These are phyloP conservation scores for Candida xyloterini DNA, from an alignment of 805 yeast species.

Conservation along the genomic window DNA sequence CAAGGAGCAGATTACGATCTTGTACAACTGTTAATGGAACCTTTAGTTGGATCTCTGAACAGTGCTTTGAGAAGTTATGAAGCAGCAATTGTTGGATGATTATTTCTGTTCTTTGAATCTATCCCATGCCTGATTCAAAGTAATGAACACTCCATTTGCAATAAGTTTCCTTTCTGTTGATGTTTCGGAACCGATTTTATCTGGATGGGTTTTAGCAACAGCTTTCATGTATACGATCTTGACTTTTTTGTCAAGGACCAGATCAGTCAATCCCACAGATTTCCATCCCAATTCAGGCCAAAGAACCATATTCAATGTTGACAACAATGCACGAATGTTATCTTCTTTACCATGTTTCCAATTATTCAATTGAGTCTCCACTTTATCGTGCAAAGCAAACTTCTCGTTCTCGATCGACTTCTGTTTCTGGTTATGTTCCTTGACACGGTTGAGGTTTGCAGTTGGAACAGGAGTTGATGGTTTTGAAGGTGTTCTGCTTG, in stretches of 20 bases:
- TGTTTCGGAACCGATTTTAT: constrained; percentile 63
- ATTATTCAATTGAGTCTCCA: constrained; percentile 46
- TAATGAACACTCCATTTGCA: constrained; percentile 83
- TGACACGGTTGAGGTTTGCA: constrained; percentile 51
- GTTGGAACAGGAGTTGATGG: constrained; percentile 18
- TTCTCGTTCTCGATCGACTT: constrained; percentile 54
- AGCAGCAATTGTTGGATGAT: constrained; percentile 33
- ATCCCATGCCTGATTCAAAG: constrained; percentile 89
- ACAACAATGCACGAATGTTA: constrained; percentile 73
- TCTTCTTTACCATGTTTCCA: constrained; percentile 81
- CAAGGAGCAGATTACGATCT: constrained; percentile 16
- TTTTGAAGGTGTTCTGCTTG: constrained; percentile 21
- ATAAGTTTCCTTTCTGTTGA: constrained; percentile 72
- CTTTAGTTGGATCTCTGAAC: constrained; percentile 42
- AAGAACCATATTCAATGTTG: constrained; percentile 63
- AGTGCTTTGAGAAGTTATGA: constrained; percentile 49
- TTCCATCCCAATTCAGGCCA: constrained; percentile 70
- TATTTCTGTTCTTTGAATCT: constrained; percentile 46
- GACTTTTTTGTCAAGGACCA: constrained; percentile 87
- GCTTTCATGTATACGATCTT: constrained; percentile 82
- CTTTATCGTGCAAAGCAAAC: constrained; percentile 59
- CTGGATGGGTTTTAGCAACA: constrained; percentile 77
- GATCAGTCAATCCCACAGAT: constrained; percentile 62
- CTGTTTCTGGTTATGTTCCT: constrained; percentile 43
- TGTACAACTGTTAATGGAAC: constrained; percentile 34